A percentile compares a stretch with the other conserved stretches of the same genome.
Evolutionary conservation across 345 rosid genomes (phyloP).

Genomic region (Euphorbia peplus): DNA sequence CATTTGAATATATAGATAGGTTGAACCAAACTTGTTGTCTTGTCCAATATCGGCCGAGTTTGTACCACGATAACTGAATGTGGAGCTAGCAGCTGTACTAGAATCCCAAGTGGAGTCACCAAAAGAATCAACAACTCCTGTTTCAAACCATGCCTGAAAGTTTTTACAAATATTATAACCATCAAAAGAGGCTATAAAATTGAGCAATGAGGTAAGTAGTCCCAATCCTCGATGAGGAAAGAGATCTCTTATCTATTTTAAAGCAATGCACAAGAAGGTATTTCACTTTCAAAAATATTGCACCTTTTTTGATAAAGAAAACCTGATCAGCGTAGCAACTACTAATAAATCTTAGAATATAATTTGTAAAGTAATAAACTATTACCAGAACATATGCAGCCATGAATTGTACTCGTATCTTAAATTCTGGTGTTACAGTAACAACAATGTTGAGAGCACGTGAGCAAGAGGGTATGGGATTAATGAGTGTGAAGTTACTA

Average conservation of each 20-base stretch:
- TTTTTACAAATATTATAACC: slow-evolving; percentile 30
- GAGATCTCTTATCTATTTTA: background rate
- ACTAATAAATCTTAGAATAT: background rate
- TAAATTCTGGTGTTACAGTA: background rate
- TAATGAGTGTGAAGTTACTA: no score
- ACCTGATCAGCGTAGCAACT: background rate
- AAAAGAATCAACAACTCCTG: slow-evolving; percentile 66
- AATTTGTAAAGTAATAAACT: background rate
- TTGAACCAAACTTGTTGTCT: slow-evolving; percentile 67
- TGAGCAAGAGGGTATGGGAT: no score
- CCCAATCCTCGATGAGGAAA: slow-evolving; percentile 1
- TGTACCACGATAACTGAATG: slow-evolving; percentile 52
- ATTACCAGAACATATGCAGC: background rate
- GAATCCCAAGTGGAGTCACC: slow-evolving; percentile 71
- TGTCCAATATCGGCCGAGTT: slow-evolving; percentile 57
- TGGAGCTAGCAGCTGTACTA: slow-evolving; percentile 65
- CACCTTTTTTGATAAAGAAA: background rate
- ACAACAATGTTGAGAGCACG: no score
- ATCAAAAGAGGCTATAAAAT: slow-evolving; percentile 12
- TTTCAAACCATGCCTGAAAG: slow-evolving; percentile 93
- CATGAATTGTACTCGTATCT: background rate
- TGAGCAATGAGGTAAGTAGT: background rate
- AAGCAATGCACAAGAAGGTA: background rate
- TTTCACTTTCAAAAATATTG: background rate
- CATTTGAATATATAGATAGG: slow-evolving; percentile 93